Base-by-base conservation (phyloP, 306 rosid species). In the Crotalaria pallida region DNA sequence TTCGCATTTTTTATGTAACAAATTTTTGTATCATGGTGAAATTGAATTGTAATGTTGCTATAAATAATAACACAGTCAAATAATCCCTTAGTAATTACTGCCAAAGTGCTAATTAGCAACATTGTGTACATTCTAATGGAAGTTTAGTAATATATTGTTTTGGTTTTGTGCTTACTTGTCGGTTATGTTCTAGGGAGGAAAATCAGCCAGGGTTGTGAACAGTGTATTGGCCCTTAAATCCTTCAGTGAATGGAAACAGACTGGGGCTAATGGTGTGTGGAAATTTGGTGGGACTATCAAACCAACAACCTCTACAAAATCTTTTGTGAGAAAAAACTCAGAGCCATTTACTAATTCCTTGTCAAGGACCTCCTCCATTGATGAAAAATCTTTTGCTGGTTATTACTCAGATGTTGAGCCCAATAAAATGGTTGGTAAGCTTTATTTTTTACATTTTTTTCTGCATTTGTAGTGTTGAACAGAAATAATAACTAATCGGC, bases 201-300 rank as follows among this genome's bases (percentile, higher is more conserved):
- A 88, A 80, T 77, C 98, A 58, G 84, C 90, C 18, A 82, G 96
- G 81, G 80, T 93, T 76, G 96, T 93, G 65, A 87, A 75, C 73
- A 80, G 83, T 43, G 89, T 90, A 58, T 67, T 93, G 74, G 98
- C 92, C n/a, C 85, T 93, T 4, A 93, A 93, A 75, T 90, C 98
- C 69, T 93, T 82, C 56, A 76, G 84, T 65, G 97, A 90, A 51
- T 88, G 98, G 98, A 93, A 93, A 82, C 94, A 84, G 44, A 77
- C 83, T 0, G 97, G 97, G 71, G 88, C 84, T 73, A 73, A 79
- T 77, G 98, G 97, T 47, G 82, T 72, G 43, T 93, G 96, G 97
- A 93, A 90, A 69, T 93, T 90, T 69, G 94, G 98, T 68, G 96
- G 89, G 74, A 88, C 85, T 76, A 72, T 87, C 53, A 93, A 93